Conservation (phyloP, 352 stramenopile species). For the Blastocystis sp. region DNA sequence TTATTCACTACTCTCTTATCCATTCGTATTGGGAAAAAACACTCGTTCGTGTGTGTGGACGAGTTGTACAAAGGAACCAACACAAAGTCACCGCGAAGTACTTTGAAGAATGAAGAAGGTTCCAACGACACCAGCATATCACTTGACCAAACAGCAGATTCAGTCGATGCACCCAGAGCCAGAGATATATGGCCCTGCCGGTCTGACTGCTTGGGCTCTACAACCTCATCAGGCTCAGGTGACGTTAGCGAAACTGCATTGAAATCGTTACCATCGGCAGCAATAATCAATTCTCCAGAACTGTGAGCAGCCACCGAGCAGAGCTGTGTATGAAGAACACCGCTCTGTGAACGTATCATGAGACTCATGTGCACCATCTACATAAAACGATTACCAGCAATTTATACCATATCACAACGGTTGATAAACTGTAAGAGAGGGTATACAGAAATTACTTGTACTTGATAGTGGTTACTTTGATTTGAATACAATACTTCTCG, state of each 20-base stretch:
- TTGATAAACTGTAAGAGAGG: conserved; percentile 23
- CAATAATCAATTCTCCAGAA: background rate
- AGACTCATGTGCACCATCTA: background rate
- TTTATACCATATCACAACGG: background rate
- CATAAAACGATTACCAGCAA: background rate
- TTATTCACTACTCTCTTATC: background rate
- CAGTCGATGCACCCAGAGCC: background rate
- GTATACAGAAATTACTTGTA: background rate
- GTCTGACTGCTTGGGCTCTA: background rate
- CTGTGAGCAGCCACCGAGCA: background rate
- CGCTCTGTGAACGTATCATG: background rate
- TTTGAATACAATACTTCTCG: background rate
- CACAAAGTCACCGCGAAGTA: background rate
- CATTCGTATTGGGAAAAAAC: background rate
- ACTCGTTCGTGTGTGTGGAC: background rate
- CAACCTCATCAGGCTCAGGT: background rate
- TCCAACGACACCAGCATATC: background rate
- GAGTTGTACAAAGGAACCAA: conserved; percentile 36
- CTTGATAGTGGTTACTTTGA: conserved; percentile 1
- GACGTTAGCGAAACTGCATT: background rate
- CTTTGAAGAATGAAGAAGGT: background rate
- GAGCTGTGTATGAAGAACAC: background rate
- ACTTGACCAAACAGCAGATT: background rate
- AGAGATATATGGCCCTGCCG: background rate
- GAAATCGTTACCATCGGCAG: background rate